Base-by-base conservation (phyloP, 2,329 filamentous ascomycete genomes). In the Ceratocystis papillata region DNA sequence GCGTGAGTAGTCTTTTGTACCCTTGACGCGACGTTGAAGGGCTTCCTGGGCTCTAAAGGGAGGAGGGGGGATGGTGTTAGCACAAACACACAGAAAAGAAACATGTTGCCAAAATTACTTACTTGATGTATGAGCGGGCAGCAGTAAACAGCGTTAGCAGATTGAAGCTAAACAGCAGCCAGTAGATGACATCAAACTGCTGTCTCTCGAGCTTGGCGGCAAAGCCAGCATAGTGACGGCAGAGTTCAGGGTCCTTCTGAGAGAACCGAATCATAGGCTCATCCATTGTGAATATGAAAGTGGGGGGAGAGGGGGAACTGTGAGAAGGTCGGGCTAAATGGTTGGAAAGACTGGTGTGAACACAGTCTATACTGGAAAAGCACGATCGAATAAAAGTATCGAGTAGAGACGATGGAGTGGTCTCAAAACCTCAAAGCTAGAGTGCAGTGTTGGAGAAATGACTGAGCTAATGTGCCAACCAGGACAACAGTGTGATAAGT, bases 171-270 rank as follows among this genome's bases (percentile, higher is more conserved):
- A 81, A 81, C 62, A 81, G 68, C 10, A 71, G 69, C 78, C 78
- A 81, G 72, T 79, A 81, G 28, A 80, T 72, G 12, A 76, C 70
- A 68, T 78, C 77, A 68, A 79, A 79, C 69, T 80, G 73, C 70
- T 73, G 72, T 63, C 76, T 70, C 10, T 73, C 74, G 68, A 81
- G 71, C 67, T 77, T 71, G 5, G 75, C 72, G 33, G 79, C 77
- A 69, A 81, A 81, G 55, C 73, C 70, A 45, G 79, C 79, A 70
- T 79, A 79, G 50, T 73, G 70, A 28, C 70, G 64, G 67, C 77
- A 78, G 17, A 77, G 72, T 45, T 71, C 72, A 1, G 70, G 70
- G 62, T 74, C 72, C 30, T 68, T 63, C 12, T 68, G 66, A 2
- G 68, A 64, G 48, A 68, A 69, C 10, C 64, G 64, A 44, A 62